Percentiles rank a stretch among this genome's conserved stretches.
These are phyloP conservation scores for Podaxis carcinomalis DNA, from an alignment of 768 basidiomycete genomes.

Conservation along the genomic window DNA sequence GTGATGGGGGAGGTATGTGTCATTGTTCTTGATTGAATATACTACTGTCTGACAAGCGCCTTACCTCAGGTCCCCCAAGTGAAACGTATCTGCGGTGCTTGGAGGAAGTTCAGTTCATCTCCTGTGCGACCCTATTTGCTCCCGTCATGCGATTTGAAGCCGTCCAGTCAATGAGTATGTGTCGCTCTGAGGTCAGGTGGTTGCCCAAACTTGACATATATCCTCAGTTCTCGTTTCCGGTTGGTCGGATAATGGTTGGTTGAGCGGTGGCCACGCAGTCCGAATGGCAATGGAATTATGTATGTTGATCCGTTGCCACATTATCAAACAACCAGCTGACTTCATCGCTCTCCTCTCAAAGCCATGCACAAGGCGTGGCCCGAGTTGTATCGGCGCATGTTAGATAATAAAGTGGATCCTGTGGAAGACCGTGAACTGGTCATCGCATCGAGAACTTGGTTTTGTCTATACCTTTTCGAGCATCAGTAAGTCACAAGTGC, in stretches of 20 bases:
- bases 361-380: slow-evolving; percentile 94
- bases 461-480: slow-evolving; percentile 90
- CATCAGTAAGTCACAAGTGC: slow-evolving; percentile 65
- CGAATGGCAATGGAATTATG: slow-evolving; percentile 95
- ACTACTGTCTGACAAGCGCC: slow-evolving; percentile 6
- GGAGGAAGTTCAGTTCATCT: slow-evolving; percentile 83
- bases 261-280: slow-evolving; percentile 94
- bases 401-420: slow-evolving; percentile 51
- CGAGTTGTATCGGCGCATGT: slow-evolving; percentile 72
- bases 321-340: neutral
- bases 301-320: slow-evolving; percentile 29
- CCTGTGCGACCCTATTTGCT: slow-evolving; percentile 81
- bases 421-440: slow-evolving; percentile 75
- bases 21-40: neutral
- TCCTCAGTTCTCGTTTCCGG: slow-evolving; percentile 79
- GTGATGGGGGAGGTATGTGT: slow-evolving; percentile 79
- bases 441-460: slow-evolving; percentile 84
- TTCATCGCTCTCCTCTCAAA: slow-evolving; percentile 22
- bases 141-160: slow-evolving; percentile 84
- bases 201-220: slow-evolving; percentile 3
- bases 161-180: slow-evolving; percentile 90
- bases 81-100: slow-evolving; percentile 69
- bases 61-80: slow-evolving; percentile 57
- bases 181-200: neutral
- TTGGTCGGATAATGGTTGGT: slow-evolving; percentile 95